Percentiles rank a stretch among this genome's conserved stretches.
Conservation (phyloP, 441 rosid genomes). For the Adansonia grandidieri region DNA sequence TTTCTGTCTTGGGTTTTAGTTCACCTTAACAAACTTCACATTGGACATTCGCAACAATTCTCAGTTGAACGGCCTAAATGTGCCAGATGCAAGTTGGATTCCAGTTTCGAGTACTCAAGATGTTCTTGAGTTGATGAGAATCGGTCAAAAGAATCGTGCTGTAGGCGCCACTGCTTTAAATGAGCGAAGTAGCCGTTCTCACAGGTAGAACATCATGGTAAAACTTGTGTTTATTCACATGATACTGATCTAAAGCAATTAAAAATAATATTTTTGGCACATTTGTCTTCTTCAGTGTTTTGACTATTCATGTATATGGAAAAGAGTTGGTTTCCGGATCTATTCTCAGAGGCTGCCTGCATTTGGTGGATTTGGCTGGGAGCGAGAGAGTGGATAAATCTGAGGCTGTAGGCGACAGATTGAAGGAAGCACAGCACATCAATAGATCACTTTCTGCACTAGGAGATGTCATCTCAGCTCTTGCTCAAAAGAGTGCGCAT, state of each 20-base stretch:
- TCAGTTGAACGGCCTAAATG: conserved; percentile 89
- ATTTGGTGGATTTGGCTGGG: conserved; percentile 94
- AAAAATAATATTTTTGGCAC: conserved; percentile 8
- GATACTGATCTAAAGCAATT: neutral
- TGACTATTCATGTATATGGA: conserved; percentile 91
- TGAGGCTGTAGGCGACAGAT: conserved; percentile 91
- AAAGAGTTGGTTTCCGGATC: conserved; percentile 80
- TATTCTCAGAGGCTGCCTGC: conserved; percentile 81
- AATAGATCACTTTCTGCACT: conserved; percentile 89
- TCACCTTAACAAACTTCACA: conserved; percentile 58
- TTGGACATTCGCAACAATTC: conserved; percentile 91
- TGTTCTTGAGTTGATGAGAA: conserved; percentile 87
- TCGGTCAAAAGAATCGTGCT: conserved; percentile 87
- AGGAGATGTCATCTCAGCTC: conserved; percentile 92
- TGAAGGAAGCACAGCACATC: conserved; percentile 95
- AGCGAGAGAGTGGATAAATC: conserved; percentile 97
- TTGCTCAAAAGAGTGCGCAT: conserved; percentile 86
- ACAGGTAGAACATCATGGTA: conserved; percentile 48
- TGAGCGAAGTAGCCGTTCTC: conserved; percentile 95
- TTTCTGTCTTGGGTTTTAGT: conserved; percentile 9
- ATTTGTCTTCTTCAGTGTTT: conserved; percentile 52
- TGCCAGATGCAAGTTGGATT: conserved; percentile 87
- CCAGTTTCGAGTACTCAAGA: conserved; percentile 82
- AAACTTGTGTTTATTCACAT: neutral
- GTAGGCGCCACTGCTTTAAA: conserved; percentile 95